Evolutionary conservation across 176 grass and related monocot genomes (phyloP).

Genomic region (Cocos nucifera): DNA sequence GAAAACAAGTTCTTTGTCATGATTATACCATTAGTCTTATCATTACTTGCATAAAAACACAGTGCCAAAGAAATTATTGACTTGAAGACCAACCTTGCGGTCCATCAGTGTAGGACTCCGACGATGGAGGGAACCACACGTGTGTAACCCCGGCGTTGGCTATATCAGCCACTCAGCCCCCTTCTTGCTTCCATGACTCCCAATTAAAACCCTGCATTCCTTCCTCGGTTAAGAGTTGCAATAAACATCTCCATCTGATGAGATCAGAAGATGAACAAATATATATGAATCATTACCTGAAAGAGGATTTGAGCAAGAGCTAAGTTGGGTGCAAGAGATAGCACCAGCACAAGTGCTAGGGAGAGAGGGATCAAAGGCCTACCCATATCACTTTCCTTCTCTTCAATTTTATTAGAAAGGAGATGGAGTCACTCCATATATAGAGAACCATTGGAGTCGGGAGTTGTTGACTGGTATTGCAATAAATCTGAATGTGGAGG

Average conservation of each 20-base stretch:
- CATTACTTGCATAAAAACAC: no score
- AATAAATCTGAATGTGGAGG: no score
- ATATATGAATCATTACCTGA: not conserved
- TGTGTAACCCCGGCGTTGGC: not conserved
- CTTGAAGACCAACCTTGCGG: no score
- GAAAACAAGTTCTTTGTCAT: no score
- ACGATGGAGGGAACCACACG: not conserved
- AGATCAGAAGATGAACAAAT: not conserved
- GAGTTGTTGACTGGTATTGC: no score
- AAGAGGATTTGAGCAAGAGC: not conserved
- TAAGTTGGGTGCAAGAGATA: not conserved
- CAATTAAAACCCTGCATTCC: not conserved
- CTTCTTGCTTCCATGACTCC: not conserved
- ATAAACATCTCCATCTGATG: not conserved
- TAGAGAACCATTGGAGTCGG: no score
- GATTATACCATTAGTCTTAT: no score
- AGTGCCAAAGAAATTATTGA: no score
- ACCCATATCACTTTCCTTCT: not conserved
- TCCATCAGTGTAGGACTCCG: not conserved
- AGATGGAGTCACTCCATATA: no score
- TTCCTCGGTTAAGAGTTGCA: not conserved
- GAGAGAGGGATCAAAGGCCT: not conserved
- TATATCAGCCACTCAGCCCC: not conserved
- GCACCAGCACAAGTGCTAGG: not conserved
- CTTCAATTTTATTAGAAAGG: no score